Evolutionary conservation across 1,284 basidiomycete species (phyloP), one percentile per base, ranked within the genome.

Genomic region (Papiliotrema flavescens): DNA sequence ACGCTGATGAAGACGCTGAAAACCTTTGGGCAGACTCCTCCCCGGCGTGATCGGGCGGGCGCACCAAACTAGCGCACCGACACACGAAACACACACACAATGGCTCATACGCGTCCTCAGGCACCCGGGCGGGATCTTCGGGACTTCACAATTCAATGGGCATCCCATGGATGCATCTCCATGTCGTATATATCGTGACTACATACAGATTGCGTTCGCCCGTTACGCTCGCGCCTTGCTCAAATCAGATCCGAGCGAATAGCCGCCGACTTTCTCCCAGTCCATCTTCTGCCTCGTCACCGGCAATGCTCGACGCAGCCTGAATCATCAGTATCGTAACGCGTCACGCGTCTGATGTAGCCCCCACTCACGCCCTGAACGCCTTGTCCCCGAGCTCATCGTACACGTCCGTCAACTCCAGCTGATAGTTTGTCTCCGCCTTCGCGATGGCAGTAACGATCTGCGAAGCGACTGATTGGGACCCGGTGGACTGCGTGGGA

Each of bases 281-380:
- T 95, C 91, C 48, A 95, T 77, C 77, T 94, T 94, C 71, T 91
- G 89, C 63, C 89, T 82, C n/a, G 90, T 95, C 69, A 96, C 80
- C 0, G 93, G 93, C 56, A 97, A 76, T 1, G 91, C 90, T 46
- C 93, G 82, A 63, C 93, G 81, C 51, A 97, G 79, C 9, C 87
- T 85, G 48, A 26, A 17, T 35, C 28, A 13, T 1, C 40, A 23
- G 35, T 11, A 32, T 32, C 28, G 28, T 49, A 13, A 24, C 34
- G 2, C 17, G 51, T 46, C 22, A 53, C 26, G 22, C 34, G 22
- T 17, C 20, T 24, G 20, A 26, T n/a, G 53, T 7, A 55, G 22
- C 5, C 9, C 14, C 1, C 2, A 68, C 75, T 64, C 54, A 76
- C 75, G 69, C 66, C 74, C 90, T 89, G 82, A 96, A 96, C 0